Percentiles rank a stretch among this genome's conserved stretches.
phyloP scores from a whole-genome alignment of 805 yeast species.

The Schizosaccharomyces octosporus region DNA sequence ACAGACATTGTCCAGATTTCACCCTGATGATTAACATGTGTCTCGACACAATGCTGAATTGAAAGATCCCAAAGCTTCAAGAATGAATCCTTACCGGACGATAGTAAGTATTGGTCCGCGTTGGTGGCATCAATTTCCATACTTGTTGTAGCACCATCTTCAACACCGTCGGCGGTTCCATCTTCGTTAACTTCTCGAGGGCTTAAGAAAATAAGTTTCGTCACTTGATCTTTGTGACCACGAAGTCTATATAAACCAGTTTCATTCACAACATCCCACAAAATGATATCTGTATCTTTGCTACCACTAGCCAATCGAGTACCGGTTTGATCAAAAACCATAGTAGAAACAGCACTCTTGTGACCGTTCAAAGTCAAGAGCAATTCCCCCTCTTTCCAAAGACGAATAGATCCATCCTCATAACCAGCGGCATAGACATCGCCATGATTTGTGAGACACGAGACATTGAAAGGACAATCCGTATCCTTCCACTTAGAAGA shows the following conservation, averaged over 20 bases:
- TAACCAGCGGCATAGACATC: conserved; percentile 51
- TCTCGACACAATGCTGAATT: conserved; percentile 73
- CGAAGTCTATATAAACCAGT: conserved; percentile 64
- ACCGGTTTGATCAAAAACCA: conserved; percentile 56
- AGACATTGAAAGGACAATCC: conserved; percentile 40
- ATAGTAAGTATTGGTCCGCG: conserved; percentile 27
- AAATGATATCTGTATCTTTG: conserved; percentile 53
- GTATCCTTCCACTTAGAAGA: conserved; percentile 27
- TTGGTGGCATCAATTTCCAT: conserved; percentile 25
- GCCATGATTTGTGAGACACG: conserved; percentile 32
- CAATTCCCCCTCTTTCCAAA: conserved; percentile 74
- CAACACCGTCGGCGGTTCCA: conserved; percentile 3
- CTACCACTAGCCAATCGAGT: conserved; percentile 74
- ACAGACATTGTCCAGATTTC: conserved; percentile 75
- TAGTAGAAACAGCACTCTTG: conserved; percentile 43
- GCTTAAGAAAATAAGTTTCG: conserved; percentile 31
- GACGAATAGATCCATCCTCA: conserved; percentile 63
- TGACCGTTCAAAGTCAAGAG: conserved; percentile 79
- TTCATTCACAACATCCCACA: conserved; percentile 92
- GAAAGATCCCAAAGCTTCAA: conserved; percentile 84
- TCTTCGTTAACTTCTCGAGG: conserved; percentile 14
- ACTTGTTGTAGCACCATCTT: conserved; percentile 5
- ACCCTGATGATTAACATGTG: conserved; percentile 78
- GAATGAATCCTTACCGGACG: conserved; percentile 71
- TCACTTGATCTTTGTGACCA: conserved; percentile 75